Evolutionary conservation across 495 filamentous ascomycete genomes (phyloP).

Genomic region (Neurospora africana): DNA sequence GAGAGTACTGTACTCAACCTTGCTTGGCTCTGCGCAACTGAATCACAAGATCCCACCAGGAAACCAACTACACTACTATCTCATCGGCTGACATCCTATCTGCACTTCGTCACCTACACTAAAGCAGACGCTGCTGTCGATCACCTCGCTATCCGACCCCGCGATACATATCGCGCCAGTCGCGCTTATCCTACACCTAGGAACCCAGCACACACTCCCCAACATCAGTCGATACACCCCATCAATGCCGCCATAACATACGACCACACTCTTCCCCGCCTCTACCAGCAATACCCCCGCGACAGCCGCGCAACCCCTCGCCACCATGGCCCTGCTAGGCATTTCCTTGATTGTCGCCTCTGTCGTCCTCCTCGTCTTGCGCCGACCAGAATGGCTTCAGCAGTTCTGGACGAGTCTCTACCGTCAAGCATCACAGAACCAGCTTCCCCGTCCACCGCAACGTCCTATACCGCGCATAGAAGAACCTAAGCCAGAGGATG

Average conservation of each 20-base stretch:
- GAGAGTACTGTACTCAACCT: not conserved
- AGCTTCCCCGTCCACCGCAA: constrained; percentile 15
- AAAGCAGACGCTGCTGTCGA: not conserved
- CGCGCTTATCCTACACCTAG: not conserved
- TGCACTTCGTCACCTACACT: not conserved
- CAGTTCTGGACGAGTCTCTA: constrained; percentile 19
- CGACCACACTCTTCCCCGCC: constrained; percentile 4
- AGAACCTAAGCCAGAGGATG: not conserved
- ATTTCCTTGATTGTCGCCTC: constrained; percentile 45
- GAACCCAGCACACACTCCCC: not conserved
- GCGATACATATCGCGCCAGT: not conserved
- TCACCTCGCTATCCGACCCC: not conserved
- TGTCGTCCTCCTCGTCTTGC: constrained; percentile 39
- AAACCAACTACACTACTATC: not conserved
- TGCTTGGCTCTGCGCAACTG: not conserved
- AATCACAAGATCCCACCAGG: not conserved
- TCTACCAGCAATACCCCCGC: constrained; percentile 1
- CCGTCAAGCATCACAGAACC: constrained; percentile 13
- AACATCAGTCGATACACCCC: not conserved
- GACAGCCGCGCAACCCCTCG: constrained; percentile 1
- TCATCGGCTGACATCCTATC: not conserved
- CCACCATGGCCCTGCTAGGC: constrained; percentile 41
- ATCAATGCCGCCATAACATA: constrained; percentile 11
- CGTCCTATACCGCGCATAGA: constrained; percentile 7
- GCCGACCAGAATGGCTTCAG: constrained; percentile 33